phyloP scores from a whole-genome alignment of 805 yeast genomes.

The Jamesozyma piceae region DNA sequence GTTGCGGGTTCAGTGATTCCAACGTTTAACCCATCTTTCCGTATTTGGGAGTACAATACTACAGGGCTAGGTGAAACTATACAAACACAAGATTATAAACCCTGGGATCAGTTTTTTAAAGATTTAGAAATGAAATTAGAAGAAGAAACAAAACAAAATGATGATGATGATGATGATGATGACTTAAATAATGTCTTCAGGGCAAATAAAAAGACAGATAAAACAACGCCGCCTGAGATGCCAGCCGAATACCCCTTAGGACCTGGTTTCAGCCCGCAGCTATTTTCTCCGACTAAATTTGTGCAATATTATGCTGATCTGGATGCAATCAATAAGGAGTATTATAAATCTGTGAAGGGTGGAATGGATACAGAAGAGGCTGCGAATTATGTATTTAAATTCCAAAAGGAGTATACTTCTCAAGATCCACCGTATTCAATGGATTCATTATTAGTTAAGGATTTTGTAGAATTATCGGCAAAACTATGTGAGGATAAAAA shows the following conservation, averaged over 20 bases:
- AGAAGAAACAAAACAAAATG: constrained; percentile 11
- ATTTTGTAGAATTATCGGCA: constrained; percentile 53
- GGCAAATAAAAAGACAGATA: constrained; percentile 35
- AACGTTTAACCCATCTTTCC: constrained; percentile 71
- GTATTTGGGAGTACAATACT: constrained; percentile 81
- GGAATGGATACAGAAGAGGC: constrained; percentile 54
- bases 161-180: constrained; percentile 10
- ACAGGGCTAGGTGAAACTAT: constrained; percentile 36
- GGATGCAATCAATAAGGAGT: constrained; percentile 35
- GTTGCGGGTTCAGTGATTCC: constrained; percentile 72
- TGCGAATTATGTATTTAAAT: constrained; percentile 39
- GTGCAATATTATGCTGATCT: constrained; percentile 70
- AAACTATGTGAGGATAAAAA: constrained; percentile 41
- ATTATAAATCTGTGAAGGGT: constrained; percentile 38
- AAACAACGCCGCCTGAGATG: constrained; percentile 51
- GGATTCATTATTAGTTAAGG: constrained; percentile 47
- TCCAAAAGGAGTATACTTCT: constrained; percentile 60
- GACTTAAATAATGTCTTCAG: constrained; percentile 1
- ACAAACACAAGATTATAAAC: constrained; percentile 18
- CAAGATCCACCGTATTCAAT: constrained; percentile 48
- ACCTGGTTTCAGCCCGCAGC: constrained; percentile 66
- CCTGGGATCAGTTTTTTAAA: constrained; percentile 54
- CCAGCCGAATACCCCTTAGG: constrained; percentile 51
- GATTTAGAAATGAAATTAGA: constrained; percentile 34
- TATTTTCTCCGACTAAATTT: constrained; percentile 63